A percentile compares a stretch with the other conserved stretches of the same genome.
Evolutionary conservation across 1,284 basidiomycete genomes (phyloP).

Genomic region (Microstroma glucosiphilum): DNA sequence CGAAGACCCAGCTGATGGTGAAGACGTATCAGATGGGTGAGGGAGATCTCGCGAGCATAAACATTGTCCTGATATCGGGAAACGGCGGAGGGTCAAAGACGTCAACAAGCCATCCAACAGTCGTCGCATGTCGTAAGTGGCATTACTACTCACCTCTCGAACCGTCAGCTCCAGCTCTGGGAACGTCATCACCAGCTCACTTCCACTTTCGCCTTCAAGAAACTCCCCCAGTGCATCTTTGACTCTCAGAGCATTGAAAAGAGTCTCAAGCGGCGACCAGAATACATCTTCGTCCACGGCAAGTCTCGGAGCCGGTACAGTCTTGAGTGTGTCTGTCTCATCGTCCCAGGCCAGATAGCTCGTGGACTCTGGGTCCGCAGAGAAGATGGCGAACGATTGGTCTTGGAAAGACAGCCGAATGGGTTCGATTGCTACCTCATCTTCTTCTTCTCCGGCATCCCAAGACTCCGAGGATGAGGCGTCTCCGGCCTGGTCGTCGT

Average conservation of each 20-base stretch:
- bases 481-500: background rate
- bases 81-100: too few species aligned
- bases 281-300: constrained; percentile 25
- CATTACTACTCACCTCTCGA: constrained; percentile 20
- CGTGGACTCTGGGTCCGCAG: constrained; percentile 19
- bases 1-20: constrained; percentile 29
- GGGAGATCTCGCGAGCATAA: constrained; percentile 40
- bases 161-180: constrained; percentile 38
- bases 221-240: constrained; percentile 46
- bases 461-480: constrained; percentile 1
- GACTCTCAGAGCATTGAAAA: constrained; percentile 38
- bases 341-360: constrained; percentile 12
- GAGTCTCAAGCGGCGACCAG: constrained; percentile 36
- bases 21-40: constrained; percentile 40
- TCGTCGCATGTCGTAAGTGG: too few species aligned
- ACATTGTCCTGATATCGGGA: constrained; percentile 26
- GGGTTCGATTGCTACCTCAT: constrained; percentile 13
- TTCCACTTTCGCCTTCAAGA: constrained; percentile 32
- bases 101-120: background rate
- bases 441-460: constrained; percentile 8
- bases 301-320: constrained; percentile 32
- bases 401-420: constrained; percentile 40
- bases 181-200: constrained; percentile 32
- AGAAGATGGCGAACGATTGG: constrained; percentile 43
- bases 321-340: constrained; percentile 9